Evolutionary conservation across 345 rosid genomes (phyloP).

Genomic region (Populus pruinosa): DNA sequence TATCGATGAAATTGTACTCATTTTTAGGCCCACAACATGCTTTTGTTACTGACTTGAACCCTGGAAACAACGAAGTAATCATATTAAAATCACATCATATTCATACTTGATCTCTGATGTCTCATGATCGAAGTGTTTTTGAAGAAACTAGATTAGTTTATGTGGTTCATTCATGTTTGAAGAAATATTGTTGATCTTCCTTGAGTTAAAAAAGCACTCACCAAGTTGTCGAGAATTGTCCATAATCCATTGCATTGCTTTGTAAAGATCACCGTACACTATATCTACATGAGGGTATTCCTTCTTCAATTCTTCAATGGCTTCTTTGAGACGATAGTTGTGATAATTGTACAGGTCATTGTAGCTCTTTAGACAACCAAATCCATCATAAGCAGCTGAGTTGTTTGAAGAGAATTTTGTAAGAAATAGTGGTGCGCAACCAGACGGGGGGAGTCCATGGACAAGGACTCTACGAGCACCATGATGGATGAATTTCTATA

Average conservation of each 20-base stretch:
- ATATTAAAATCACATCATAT: background rate
- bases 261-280: background rate
- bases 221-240: background rate
- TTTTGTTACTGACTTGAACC: background rate
- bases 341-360: background rate
- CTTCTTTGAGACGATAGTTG: background rate
- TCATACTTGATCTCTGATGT: too few species aligned
- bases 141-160: too few species aligned
- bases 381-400: background rate
- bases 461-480: constrained; percentile 14
- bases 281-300: background rate
- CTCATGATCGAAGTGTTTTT: too few species aligned
- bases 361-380: constrained; percentile 2
- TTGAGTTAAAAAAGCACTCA: background rate
- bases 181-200: too few species aligned
- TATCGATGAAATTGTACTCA: background rate
- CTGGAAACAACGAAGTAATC: background rate
- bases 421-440: constrained; percentile 1
- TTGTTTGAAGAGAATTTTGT: background rate
- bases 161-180: too few species aligned
- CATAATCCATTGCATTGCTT: background rate
- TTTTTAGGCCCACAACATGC: too few species aligned
- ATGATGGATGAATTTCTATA: constrained; percentile 7
- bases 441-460: constrained; percentile 16
- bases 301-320: background rate